Conservation (phyloP, 257 asterid genomes). For the Agastache rugosa region DNA sequence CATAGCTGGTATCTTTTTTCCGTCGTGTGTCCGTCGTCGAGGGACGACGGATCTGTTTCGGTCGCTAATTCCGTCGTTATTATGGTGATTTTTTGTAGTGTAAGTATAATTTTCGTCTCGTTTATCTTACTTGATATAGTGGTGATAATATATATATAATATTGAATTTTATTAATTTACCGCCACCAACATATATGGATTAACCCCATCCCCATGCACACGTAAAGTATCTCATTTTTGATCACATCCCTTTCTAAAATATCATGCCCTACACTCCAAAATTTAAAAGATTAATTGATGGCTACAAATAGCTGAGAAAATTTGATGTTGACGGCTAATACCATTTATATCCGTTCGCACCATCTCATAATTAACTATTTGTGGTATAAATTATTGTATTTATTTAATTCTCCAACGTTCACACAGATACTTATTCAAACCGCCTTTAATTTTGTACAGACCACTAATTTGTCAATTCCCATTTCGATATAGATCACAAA, state of each 20-base stretch:
- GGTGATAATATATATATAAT: too few relatives aligned
- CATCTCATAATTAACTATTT: conserved; percentile 10
- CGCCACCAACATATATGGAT: neutral
- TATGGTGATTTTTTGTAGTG: too few relatives aligned
- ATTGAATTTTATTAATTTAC: too few relatives aligned
- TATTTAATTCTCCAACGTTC: neutral
- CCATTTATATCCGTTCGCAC: conserved; percentile 16
- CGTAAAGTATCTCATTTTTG: conserved; percentile 8
- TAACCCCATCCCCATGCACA: conserved; percentile 28
- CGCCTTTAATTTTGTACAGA: conserved; percentile 15
- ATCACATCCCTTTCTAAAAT: neutral
- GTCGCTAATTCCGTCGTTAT: too few relatives aligned
- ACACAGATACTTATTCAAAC: conserved; percentile 27
- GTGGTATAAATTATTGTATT: neutral
- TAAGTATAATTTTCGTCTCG: too few relatives aligned
- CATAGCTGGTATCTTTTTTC: too few relatives aligned
- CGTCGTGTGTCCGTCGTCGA: too few relatives aligned
- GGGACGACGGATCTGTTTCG: too few relatives aligned
- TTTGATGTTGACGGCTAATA: conserved; percentile 14
- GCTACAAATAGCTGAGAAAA: neutral
- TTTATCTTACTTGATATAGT: neutral
- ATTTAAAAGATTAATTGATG: neutral
- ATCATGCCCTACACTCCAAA: neutral
- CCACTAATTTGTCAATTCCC: conserved; percentile 35
- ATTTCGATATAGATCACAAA: conserved; percentile 19